Base-by-base conservation (phyloP, 805 yeast species). In the Teunomyces funiuensis region DNA sequence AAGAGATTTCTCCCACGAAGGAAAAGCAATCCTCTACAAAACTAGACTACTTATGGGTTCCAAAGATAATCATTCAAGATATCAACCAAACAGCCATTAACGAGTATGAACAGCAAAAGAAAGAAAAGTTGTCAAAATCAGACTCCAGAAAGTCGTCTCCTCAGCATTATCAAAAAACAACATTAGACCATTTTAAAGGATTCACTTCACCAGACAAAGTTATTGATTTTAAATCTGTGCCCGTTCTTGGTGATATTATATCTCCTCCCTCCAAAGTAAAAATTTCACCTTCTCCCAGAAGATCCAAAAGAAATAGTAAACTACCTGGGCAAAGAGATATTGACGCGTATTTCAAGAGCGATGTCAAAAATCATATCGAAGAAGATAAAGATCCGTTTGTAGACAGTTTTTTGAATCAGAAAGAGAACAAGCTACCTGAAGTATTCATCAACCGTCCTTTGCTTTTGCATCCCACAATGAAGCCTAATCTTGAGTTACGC, bases 131-230 rank as follows among this genome's bases (percentile, higher is more conserved):
- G 2, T 55, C 54, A 6, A 38, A 41, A n/a, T 54, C 43, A 39
- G 50, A 49, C 28, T 43, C 27, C 7, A 34, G 30, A 23, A 31
- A 19, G n/a, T 31, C 34, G 5, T 25, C 34, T 17, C 14, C 16
- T 6, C 18, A 31, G 15, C 14, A 19, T 6, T 17, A 18, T 2
- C 62, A 62, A 36, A 60, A 51, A 36, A 57, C 65, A 2, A 63
- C 66, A 0, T 46, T 63, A 15, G 69, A 63, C 34, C 22, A 28
- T 52, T 11, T 38, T 41, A 4, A 22, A 43, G 34, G 46, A 47
- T 45, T 48, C 46, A 13, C 11, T 16, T 16, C 37, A 39, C 17
- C 39, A 34, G n/a, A 25, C 20, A 8, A 38, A 41, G 26, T 6
- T n/a, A n/a, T n/a, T n/a, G n/a, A n/a, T n/a, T n/a, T n/a, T n/a